Evolutionary conservation across 2,329 filamentous ascomycete species (phyloP).

Genomic region (Arthrobotrys megalospora): DNA sequence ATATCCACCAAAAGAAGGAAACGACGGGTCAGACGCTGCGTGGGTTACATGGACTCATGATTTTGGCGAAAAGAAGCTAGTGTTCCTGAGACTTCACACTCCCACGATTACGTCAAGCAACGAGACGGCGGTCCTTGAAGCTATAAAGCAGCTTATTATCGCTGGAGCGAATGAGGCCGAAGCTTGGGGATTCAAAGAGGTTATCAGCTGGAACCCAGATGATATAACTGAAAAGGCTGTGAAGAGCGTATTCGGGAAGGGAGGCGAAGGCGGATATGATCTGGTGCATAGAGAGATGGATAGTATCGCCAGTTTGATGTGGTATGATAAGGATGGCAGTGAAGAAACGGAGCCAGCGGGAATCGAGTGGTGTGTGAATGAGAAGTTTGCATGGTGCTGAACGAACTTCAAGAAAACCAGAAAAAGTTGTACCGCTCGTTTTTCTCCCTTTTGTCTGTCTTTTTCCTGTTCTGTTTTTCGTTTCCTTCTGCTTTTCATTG

Average conservation of each 20-base stretch:
- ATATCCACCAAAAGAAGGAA: constrained; percentile 51
- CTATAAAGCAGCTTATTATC: constrained; percentile 40
- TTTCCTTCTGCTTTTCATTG: constrained; percentile 1
- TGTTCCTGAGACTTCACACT: constrained; percentile 49
- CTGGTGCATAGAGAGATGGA: constrained; percentile 58
- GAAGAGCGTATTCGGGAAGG: constrained; percentile 46
- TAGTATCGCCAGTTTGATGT: constrained; percentile 61
- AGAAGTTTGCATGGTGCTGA: constrained; percentile 61
- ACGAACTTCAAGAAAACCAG: neutral
- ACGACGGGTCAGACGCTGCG: constrained; percentile 43
- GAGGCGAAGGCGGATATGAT: constrained; percentile 43
- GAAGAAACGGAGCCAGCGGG: constrained; percentile 51
- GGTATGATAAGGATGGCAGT: constrained; percentile 50
- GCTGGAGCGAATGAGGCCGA: constrained; percentile 44
- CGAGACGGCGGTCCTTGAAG: constrained; percentile 22
- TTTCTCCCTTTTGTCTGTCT: constrained; percentile 22
- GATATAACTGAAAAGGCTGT: constrained; percentile 40
- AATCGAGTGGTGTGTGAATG: constrained; percentile 56
- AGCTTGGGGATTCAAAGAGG: constrained; percentile 52
- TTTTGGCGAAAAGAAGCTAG: constrained; percentile 49
- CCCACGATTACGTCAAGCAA: constrained; percentile 42
- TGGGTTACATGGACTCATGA: constrained; percentile 59
- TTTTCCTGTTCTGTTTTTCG: neutral
- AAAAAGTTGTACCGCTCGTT: constrained; percentile 1
- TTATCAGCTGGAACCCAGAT: constrained; percentile 58